Conservation (phyloP, 345 rosid genomes). For the Eutrema heterophyllum region DNA sequence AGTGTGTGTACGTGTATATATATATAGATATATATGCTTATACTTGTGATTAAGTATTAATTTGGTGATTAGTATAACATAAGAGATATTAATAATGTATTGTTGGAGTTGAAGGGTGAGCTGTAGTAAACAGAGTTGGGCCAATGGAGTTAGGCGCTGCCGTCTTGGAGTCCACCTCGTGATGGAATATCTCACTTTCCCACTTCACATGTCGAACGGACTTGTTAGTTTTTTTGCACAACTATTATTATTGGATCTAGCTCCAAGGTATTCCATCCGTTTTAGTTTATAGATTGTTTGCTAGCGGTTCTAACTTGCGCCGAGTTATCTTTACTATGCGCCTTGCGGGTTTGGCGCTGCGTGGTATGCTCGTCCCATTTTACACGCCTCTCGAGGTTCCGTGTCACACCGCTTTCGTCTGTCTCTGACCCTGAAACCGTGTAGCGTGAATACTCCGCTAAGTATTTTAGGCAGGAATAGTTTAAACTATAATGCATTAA, state of each 20-base stretch:
- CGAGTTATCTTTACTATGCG: no score
- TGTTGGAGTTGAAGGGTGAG: neutral
- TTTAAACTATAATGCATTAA: no score
- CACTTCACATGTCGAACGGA: conserved; percentile 9
- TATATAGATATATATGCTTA: no score
- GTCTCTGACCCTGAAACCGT: no score
- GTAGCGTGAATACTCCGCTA: no score
- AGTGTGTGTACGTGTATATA: neutral
- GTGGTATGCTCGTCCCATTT: no score
- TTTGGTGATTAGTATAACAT: neutral
- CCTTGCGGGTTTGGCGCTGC: no score
- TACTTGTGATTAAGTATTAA: neutral
- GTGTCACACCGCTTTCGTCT: no score
- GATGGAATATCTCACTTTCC: conserved; percentile 23
- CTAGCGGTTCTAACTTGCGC: no score
- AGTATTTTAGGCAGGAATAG: no score
- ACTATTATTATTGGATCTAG: neutral
- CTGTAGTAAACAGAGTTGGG: conserved; percentile 26
- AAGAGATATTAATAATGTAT: neutral
- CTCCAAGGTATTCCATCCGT: neutral
- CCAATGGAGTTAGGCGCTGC: conserved; percentile 23
- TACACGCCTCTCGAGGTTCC: no score
- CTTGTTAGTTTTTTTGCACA: neutral
- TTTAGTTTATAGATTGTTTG: no score
- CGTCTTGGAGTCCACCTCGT: conserved; percentile 30